Evolutionary conservation across 2,329 filamentous ascomycete species (phyloP).

Genomic region (Zymoseptoria crescenta): DNA sequence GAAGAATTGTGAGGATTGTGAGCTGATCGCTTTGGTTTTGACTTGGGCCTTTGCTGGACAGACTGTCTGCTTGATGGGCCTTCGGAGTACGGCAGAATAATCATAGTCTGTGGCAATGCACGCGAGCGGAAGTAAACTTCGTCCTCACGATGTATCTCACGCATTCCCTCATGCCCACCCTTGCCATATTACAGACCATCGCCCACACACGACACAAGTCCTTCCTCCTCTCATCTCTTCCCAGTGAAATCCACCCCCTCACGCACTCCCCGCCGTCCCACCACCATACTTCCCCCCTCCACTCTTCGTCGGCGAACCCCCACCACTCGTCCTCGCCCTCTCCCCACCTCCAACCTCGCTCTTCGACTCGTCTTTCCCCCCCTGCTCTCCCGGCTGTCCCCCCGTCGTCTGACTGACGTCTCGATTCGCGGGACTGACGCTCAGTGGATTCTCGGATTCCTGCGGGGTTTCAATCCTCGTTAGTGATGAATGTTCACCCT

Average conservation of each 20-base stretch:
- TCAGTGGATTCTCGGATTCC: constrained; percentile 43
- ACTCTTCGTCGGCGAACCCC: constrained; percentile 32
- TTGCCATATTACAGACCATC: too few relatives aligned
- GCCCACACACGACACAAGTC: neutral
- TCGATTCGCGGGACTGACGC: constrained; percentile 54
- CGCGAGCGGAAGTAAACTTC: too few relatives aligned
- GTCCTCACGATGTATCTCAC: too few relatives aligned
- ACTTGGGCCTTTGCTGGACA: too few relatives aligned
- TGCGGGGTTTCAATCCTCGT: constrained; percentile 2
- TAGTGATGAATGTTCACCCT: neutral
- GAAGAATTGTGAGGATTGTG: neutral
- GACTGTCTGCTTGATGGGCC: too few relatives aligned
- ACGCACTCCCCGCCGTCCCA: neutral
- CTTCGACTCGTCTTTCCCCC: constrained; percentile 28
- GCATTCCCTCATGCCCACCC: too few relatives aligned
- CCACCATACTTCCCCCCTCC: constrained; percentile 27
- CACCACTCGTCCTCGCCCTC: constrained; percentile 19
- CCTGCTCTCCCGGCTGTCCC: constrained; percentile 33
- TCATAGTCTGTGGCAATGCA: too few relatives aligned
- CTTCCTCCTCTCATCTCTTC: neutral
- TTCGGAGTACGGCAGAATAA: too few relatives aligned
- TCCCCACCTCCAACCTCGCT: constrained; percentile 27
- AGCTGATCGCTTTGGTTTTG: neutral
- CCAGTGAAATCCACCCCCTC: neutral
- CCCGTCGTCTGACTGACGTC: constrained; percentile 47